phyloP scores from a whole-genome alignment of 495 filamentous ascomycete species.

The Aspergillus sclerotiicarbonarius region DNA sequence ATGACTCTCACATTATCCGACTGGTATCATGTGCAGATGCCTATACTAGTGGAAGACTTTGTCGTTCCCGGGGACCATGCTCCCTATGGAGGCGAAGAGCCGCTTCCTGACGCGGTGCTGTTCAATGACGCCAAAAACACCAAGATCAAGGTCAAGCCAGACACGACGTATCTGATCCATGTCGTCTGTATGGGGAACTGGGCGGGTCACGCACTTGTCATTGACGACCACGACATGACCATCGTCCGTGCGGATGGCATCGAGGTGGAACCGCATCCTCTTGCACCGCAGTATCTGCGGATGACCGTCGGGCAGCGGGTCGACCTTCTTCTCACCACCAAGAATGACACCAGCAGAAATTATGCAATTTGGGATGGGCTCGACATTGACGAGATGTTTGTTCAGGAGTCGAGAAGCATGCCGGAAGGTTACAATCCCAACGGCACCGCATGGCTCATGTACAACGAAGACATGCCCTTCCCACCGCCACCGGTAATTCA shows the following conservation, averaged over 20 bases:
- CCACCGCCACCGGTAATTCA: not conserved
- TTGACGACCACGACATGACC: slow-evolving; percentile 49
- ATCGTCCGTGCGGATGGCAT: slow-evolving; percentile 69
- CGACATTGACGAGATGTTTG: slow-evolving; percentile 5
- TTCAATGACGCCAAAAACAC: slow-evolving; percentile 58
- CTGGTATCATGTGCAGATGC: slow-evolving; percentile 57
- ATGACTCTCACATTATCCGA: slow-evolving; percentile 56
- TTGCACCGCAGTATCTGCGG: slow-evolving; percentile 45
- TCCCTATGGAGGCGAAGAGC: slow-evolving; percentile 36
- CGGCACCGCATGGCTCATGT: slow-evolving; percentile 72
- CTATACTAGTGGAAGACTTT: slow-evolving; percentile 46
- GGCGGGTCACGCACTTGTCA: slow-evolving; percentile 43
- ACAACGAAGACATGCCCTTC: slow-evolving; percentile 39
- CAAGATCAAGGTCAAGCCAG: slow-evolving; percentile 38
- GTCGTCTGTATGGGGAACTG: slow-evolving; percentile 60
- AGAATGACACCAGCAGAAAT: slow-evolving; percentile 35
- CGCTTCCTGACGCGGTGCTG: slow-evolving; percentile 60
- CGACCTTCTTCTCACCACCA: slow-evolving; percentile 58
- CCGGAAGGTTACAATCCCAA: slow-evolving; percentile 68
- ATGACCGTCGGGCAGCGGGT: slow-evolving; percentile 65
- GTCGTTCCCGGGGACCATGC: slow-evolving; percentile 1
- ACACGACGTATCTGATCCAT: slow-evolving; percentile 57
- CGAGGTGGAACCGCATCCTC: slow-evolving; percentile 53
- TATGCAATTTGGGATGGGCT: slow-evolving; percentile 41
- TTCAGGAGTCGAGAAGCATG: slow-evolving; percentile 55